Conservation (phyloP, 495 filamentous ascomycete genomes). For the Penicillium salamii region DNA sequence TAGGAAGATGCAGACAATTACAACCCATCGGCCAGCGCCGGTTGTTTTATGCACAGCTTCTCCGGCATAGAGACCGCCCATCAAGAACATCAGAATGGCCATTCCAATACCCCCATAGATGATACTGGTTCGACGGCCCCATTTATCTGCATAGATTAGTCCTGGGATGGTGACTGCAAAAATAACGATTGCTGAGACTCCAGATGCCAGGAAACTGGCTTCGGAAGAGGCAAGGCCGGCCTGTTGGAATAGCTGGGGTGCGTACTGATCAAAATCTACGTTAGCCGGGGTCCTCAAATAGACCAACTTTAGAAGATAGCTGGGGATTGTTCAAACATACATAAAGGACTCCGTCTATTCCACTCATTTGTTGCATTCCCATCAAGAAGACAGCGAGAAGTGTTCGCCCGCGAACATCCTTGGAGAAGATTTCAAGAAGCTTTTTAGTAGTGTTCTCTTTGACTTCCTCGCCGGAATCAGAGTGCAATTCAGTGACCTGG, state of each 20-base stretch:
- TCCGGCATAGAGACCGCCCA: conserved; percentile 51
- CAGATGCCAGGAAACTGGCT: conserved; percentile 53
- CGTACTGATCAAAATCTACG: conserved; percentile 37
- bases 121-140: conserved; percentile 55
- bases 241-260: conserved; percentile 51
- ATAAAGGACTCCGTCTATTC: conserved; percentile 51
- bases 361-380: conserved; percentile 43
- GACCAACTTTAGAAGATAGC: too few species aligned
- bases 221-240: conserved; percentile 48
- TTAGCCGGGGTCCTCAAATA: not conserved
- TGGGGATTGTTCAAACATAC: conserved; percentile 24
- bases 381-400: conserved; percentile 43
- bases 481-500: not conserved
- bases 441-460: conserved; percentile 4
- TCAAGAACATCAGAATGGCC: conserved; percentile 45
- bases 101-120: conserved; percentile 54
- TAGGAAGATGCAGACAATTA: conserved; percentile 50
- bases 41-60: conserved; percentile 39
- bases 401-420: conserved; percentile 35
- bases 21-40: conserved; percentile 53
- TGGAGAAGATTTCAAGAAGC: conserved; percentile 36
- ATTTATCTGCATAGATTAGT: conserved; percentile 55
- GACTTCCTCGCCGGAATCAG: not conserved
- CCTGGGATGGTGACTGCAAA: conserved; percentile 49
- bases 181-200: conserved; percentile 52